Percentiles rank a stretch among this genome's conserved stretches.
Evolutionary conservation across 2,329 filamentous ascomycete species (phyloP).

Genomic region (Albophoma yamanashiensis): DNA sequence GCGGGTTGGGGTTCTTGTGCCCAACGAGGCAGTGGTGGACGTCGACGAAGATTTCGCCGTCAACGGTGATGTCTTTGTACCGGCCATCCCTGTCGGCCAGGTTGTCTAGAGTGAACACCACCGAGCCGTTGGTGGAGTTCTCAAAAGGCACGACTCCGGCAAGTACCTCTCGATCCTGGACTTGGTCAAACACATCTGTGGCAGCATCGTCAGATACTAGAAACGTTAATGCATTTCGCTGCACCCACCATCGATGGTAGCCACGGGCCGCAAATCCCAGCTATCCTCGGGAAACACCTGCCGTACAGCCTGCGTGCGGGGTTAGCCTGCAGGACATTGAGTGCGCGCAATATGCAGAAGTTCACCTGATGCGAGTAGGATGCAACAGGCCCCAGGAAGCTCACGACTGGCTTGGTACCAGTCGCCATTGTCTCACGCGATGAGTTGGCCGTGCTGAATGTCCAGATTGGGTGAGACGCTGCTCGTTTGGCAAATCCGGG

Average conservation of each 20-base stretch:
- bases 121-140: conserved; percentile 90
- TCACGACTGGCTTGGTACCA: conserved; percentile 28
- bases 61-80: conserved; percentile 63
- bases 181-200: conserved; percentile 66
- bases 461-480: not conserved
- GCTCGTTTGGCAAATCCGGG: not conserved
- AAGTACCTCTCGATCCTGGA: conserved; percentile 53
- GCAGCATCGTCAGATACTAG: not conserved
- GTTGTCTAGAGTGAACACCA: conserved; percentile 81
- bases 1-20: conserved; percentile 16
- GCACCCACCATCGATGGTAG: conserved; percentile 36
- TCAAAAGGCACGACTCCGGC: conserved; percentile 89
- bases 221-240: not conserved
- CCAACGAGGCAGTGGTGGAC: conserved; percentile 85
- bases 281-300: conserved; percentile 35
- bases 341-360: conserved; percentile 4
- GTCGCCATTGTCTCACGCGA: conserved; percentile 13
- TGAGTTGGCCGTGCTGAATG: not conserved
- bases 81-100: conserved; percentile 61
- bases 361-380: conserved; percentile 41
- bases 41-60: conserved; percentile 74
- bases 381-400: conserved; percentile 37
- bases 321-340: conserved; percentile 4
- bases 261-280: conserved; percentile 38
- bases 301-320: conserved; percentile 27